phyloP scores from a whole-genome alignment of 768 basidiomycete genomes.

The Rhodotorula diobovata region DNA sequence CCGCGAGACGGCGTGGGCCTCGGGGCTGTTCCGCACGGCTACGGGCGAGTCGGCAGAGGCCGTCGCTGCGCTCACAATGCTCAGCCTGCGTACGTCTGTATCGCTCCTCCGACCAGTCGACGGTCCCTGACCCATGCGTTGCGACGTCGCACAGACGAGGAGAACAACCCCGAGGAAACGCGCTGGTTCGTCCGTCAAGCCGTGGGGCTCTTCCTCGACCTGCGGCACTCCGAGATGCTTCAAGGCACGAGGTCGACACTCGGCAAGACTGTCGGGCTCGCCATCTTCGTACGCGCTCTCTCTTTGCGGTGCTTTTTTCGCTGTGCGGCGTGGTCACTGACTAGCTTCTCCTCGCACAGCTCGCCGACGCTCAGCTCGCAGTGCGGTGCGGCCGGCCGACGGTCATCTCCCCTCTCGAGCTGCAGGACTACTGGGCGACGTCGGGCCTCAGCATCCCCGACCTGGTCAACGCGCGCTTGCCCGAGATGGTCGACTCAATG shows the following conservation, averaged over 20 bases:
- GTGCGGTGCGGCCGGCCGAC: not conserved
- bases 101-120: not conserved
- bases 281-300: constrained; percentile 15
- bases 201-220: constrained; percentile 21
- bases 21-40: constrained; percentile 1
- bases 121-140: accelerated
- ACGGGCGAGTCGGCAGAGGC: constrained; percentile 15
- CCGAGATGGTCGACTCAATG: constrained; percentile 1
- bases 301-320: too few species aligned
- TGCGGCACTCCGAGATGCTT: constrained; percentile 17
- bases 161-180: constrained; percentile 5
- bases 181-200: constrained; percentile 18
- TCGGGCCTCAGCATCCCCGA: constrained; percentile 20
- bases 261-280: not conserved
- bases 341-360: not conserved
- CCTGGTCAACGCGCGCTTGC: constrained; percentile 14
- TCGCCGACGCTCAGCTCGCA: constrained; percentile 14
- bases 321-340: not conserved
- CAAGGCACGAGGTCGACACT: not conserved
- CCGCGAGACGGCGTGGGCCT: constrained; percentile 12
- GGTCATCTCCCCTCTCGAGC: constrained; percentile 14
- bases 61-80: not conserved
- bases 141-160: constrained; percentile 23
- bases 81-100: constrained; percentile 5
- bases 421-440: constrained; percentile 18